Base-by-base conservation (phyloP, 2,329 filamentous ascomycete genomes). In the Graphilbum sp. region DNA sequence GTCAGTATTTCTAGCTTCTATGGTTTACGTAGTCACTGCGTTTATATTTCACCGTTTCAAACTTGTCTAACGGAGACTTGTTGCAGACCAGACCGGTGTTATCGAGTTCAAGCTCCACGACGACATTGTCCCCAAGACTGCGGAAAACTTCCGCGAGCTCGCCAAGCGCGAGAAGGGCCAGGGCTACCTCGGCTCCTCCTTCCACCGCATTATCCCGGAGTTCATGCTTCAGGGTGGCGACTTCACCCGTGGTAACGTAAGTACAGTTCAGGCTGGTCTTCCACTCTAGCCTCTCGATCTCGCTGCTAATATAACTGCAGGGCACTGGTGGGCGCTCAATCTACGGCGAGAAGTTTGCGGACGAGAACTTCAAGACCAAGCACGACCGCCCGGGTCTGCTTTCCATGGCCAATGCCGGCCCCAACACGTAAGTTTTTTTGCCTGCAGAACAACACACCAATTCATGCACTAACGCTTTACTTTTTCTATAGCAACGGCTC, bases 401-500 rank as follows among this genome's bases (percentile, higher is more conserved):
- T 49, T 93, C 86, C 63, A 94, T 94, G 86, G 86, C 86, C 60
- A 94, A 94, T 64, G 82, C 86, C 52, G 86, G 86, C 51, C 80
- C 81, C 56, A 93, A 96, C 79, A 96, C 88, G 74, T 78, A 67
- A 61, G 41, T 35, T 27, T 13, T 19, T 35, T 15, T 33, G 12
- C 10, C 20, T 34, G 9, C n/a, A n/a, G n/a, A n/a, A n/a, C n/a
- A n/a, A n/a, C n/a, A n/a, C n/a, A n/a, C n/a, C n/a, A n/a, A n/a
- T 31, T 7, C 7, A 8, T 17, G 19, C 27, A 4, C n/a, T n/a
- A n/a, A n/a, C n/a, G n/a, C n/a, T n/a, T n/a, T n/a, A n/a, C n/a
- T n/a, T n/a, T n/a, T n/a, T n/a, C n/a, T n/a, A n/a, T n/a, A 94
- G 90, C 60, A 98, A 98, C 66, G 90, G 90, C 53, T 93, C 84